Base-by-base conservation (phyloP, 2,329 filamentous ascomycete species). In the Penicillium sp. region DNA sequence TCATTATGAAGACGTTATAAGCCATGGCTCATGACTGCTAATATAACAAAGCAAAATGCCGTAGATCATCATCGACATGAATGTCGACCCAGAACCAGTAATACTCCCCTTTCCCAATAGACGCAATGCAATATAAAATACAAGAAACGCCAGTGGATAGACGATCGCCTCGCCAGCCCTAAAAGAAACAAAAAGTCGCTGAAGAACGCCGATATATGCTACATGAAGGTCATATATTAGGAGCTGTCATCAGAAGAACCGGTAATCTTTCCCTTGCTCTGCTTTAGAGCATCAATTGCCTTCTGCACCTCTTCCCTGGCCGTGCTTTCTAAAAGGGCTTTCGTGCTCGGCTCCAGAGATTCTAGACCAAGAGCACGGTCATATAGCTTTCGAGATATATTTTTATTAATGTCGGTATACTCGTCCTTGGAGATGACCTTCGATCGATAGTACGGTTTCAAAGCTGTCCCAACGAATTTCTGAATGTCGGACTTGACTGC, bases 321-420 rank as follows among this genome's bases (percentile, higher is more conserved):
- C 70, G 92, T 85, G 68, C 85, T 87, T 79, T 96, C 91, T 85
- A 92, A 92, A 52, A 84, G 85, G 66, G 85, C 86, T 61, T 88
- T 86, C 60, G 87, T 86, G 30, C 87, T 85, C 23, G 90, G 84
- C 70, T 91, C 86, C 31, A 95, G 83, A 26, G 82, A 78, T 21
- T 83, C 78, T 15, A 83, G 82, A 44, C 83, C 82, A 5, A 83
- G 83, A 29, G 87, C 84, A 51, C 82, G 81, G 35, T 88, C 92
- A 78, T 99, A 99, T 62, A 99, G 82, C 79, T 90, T 91, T 61
- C 92, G 90, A 47, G 92, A 97, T 38, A 98, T 89, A 63, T 91
- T 90, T 65, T 93, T 89, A 74, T 98, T 98, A 78, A 98, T 97
- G 60, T 88, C 88, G 3, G 92, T 94, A 76, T 96, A 99, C 76